Conservation (phyloP, 2,329 filamentous ascomycete genomes). For the Verticillium zaregamsianum region DNA sequence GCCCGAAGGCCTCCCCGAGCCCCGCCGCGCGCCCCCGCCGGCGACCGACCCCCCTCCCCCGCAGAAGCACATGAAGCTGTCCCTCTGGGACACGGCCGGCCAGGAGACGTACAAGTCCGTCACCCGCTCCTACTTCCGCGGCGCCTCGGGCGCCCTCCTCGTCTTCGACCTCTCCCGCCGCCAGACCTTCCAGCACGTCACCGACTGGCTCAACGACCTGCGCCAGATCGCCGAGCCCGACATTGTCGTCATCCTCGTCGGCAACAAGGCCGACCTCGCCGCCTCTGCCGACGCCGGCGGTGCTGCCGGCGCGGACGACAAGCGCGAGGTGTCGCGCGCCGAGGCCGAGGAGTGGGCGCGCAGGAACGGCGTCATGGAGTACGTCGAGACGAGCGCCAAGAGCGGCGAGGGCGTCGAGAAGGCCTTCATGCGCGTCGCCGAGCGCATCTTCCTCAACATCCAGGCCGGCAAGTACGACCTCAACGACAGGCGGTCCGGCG, state of each 20-base stretch:
- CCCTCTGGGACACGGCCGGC: constrained; percentile 92
- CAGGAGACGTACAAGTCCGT: constrained; percentile 98
- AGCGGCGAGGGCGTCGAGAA: constrained; percentile 90
- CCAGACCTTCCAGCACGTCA: constrained; percentile 81
- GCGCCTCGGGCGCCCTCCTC: constrained; percentile 66
- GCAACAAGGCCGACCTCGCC: constrained; percentile 88
- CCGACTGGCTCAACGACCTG: constrained; percentile 90
- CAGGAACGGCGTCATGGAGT: constrained; percentile 81
- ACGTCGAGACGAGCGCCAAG: constrained; percentile 96
- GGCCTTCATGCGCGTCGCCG: constrained; percentile 89
- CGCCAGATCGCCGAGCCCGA: constrained; percentile 93
- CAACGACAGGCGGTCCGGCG: constrained; percentile 86
- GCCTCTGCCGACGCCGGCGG: too few species aligned
- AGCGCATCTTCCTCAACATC: constrained; percentile 95
- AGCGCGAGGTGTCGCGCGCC: constrained; percentile 72
- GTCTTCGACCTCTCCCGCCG: constrained; percentile 92
- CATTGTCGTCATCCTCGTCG: constrained; percentile 90
- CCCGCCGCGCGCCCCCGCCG: constrained; percentile 30
- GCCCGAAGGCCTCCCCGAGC: constrained; percentile 46
- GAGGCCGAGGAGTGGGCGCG: constrained; percentile 91
- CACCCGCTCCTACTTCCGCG: constrained; percentile 89
- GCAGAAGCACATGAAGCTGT: constrained; percentile 86
- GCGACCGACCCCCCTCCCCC: constrained; percentile 22
- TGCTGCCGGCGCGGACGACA: too few species aligned
- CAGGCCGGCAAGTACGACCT: constrained; percentile 92